Base-by-base conservation (phyloP, 1,284 basidiomycete species). In the Cutaneotrichosporon spelunceum region DNA sequence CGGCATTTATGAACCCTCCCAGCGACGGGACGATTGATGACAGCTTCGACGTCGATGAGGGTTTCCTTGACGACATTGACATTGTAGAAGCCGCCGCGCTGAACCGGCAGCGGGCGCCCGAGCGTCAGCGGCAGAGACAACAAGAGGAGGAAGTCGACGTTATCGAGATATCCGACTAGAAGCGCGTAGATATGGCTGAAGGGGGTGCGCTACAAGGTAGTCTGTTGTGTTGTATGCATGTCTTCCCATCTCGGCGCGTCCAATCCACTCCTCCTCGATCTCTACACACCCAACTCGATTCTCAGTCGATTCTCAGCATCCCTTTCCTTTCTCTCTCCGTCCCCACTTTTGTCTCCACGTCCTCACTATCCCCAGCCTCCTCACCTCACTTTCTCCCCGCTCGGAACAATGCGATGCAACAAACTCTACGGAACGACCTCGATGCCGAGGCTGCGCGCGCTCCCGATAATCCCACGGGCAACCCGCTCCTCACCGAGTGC, bases 381-480 rank as follows among this genome's bases (percentile, higher is more conserved):
- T 19, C 7, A 19, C 39, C 14, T 10, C 45, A n/a, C 10, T 8
- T 26, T 48, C 23, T 48, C 19, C 30, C 34, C 16, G 39, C 39
- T 19, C 16, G 55, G 60, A 62, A 62, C 29, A 42, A 56, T 63
- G 61, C 57, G 47, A 59, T 59, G 57, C 44, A 59, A 61, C 60
- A 52, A 48, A 23, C 6, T 14, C 68, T 72, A 95, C 72, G 90
- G 88, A 62, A 96, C 88, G 60, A 96, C 90, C 73, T 89, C 86
- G 54, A 97, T 82, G 42, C 94, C 94, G 72, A 95, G 80, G 65
- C 87, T 90, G 80, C 82, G 87, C 61, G 92, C 92, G 67, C 88
- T 90, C 59, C 90, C 93, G 67, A 94, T 81, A 64, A 97, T 83
- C 73, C 89, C 90, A 76, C 87, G 87, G n/a, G 91, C 88, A 52